Conservation (phyloP, 1,284 basidiomycete genomes). For the Sanghuangporus baumii region DNA sequence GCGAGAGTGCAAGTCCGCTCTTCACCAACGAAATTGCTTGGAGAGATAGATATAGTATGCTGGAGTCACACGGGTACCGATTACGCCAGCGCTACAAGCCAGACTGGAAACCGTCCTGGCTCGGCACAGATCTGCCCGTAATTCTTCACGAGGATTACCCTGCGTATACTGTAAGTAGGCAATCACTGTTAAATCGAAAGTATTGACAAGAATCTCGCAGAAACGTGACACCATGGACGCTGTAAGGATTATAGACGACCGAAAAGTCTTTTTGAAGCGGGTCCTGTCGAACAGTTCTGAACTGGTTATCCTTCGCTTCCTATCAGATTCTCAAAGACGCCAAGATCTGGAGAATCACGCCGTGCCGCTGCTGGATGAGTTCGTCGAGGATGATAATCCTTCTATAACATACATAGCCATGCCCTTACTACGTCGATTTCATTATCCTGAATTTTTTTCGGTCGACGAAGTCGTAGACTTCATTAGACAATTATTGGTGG, state of each 20-base stretch:
- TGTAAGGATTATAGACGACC: background rate
- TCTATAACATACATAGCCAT: constrained; percentile 3
- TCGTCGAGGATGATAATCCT: background rate
- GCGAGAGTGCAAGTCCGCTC: too few species aligned
- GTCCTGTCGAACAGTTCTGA: constrained; percentile 8
- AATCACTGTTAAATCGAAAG: background rate
- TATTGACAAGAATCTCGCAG: background rate
- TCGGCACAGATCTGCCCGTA: constrained; percentile 4
- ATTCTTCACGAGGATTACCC: constrained; percentile 17
- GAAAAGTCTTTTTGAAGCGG: constrained; percentile 8
- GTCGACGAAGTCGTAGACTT: constrained; percentile 14
- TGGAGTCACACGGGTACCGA: constrained; percentile 18
- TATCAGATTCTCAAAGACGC: background rate
- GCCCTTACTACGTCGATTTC: constrained; percentile 4
- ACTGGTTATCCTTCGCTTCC: constrained; percentile 19
- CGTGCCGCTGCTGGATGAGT: constrained; percentile 4
- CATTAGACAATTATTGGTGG: constrained; percentile 8
- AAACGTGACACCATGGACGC: background rate
- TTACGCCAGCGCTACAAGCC: constrained; percentile 22
- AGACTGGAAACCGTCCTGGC: constrained; percentile 23
- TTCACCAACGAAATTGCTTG: background rate
- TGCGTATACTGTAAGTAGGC: background rate
- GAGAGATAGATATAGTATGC: constrained; percentile 1
- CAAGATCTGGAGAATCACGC: constrained; percentile 2
- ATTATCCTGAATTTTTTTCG: background rate